phyloP scores from a whole-genome alignment of 1,139 yeast species.

The Suhomyces chickasaworum region DNA sequence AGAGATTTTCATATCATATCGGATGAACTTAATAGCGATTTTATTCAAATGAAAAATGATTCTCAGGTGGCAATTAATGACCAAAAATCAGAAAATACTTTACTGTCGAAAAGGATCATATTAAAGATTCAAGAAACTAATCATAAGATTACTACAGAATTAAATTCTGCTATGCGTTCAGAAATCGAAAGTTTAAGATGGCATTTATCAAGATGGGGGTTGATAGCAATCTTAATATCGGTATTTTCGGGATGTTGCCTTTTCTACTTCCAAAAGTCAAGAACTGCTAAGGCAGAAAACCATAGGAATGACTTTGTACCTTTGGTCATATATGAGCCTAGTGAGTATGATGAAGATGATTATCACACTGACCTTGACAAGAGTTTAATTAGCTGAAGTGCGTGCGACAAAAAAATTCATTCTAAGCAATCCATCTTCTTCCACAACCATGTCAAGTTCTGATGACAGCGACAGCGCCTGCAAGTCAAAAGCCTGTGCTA shows the following conservation, averaged over 20 bases:
- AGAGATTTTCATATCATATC: slow-evolving; percentile 69
- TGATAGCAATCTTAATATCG: slow-evolving; percentile 56
- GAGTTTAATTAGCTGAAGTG: slow-evolving; percentile 16
- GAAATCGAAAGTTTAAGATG: slow-evolving; percentile 89
- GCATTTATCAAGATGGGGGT: slow-evolving; percentile 90
- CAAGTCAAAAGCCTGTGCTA: slow-evolving; percentile 68
- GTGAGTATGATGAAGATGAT: slow-evolving; percentile 52
- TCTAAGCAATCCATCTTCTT: slow-evolving; percentile 3
- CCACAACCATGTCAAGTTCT: slow-evolving; percentile 9
- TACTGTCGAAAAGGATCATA: slow-evolving; percentile 69
- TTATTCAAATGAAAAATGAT: slow-evolving; percentile 68
- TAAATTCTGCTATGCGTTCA: slow-evolving; percentile 78
- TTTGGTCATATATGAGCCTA: slow-evolving; percentile 49
- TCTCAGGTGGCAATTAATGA: slow-evolving; percentile 84
- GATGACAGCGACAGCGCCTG: slow-evolving; percentile 52
- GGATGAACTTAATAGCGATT: slow-evolving; percentile 75
- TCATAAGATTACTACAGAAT: slow-evolving; percentile 81
- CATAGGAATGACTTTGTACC: slow-evolving; percentile 45
- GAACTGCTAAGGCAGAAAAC: slow-evolving; percentile 25
- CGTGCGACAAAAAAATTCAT: slow-evolving; percentile 8
- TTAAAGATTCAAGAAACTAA: slow-evolving; percentile 80
- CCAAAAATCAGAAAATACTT: slow-evolving; percentile 81
- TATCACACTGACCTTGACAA: slow-evolving; percentile 48
- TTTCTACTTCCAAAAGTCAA: slow-evolving; percentile 40
- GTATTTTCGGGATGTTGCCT: slow-evolving; percentile 46